A percentile compares a stretch with the other conserved stretches of the same genome.
These are phyloP conservation scores for Hyphopichia pseudoburtonii DNA, from an alignment of 1,139 yeast genomes.

Conservation along the genomic window DNA sequence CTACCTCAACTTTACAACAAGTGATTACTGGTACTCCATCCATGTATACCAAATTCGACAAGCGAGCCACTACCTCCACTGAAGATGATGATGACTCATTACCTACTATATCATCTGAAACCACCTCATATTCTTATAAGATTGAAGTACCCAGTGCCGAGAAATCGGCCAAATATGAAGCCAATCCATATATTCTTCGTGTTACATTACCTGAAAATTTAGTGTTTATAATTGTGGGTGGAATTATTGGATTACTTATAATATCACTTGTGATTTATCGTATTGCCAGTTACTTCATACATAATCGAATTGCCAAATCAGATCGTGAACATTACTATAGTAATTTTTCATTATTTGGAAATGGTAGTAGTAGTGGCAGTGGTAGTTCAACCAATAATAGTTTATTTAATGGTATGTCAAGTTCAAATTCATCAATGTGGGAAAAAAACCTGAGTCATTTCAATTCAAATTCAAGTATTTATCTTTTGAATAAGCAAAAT, in stretches of 20 bases:
- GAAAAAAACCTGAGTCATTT: constrained; percentile 15
- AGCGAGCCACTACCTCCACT: background rate
- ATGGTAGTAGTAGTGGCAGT: constrained; percentile 2
- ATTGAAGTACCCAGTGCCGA: constrained; percentile 14
- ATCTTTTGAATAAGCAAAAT: constrained; percentile 13
- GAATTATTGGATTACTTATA: constrained; percentile 28
- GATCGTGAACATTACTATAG: constrained; percentile 38
- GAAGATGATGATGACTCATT: background rate
- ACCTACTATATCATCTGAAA: background rate
- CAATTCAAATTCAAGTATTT: constrained; percentile 3
- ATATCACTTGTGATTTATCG: constrained; percentile 21
- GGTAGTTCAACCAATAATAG: background rate
- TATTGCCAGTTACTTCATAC: constrained; percentile 22
- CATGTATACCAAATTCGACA: background rate
- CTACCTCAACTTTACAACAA: background rate
- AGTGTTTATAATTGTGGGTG: constrained; percentile 47
- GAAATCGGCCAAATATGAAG: constrained; percentile 3
- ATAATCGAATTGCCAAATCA: constrained; percentile 29
- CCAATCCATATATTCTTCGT: constrained; percentile 35
- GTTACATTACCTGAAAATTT: constrained; percentile 31
- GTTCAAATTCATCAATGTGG: constrained; percentile 30
- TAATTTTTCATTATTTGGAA: constrained; percentile 10
- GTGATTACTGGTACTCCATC: background rate
- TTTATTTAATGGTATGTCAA: constrained; percentile 5
- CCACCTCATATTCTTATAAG: constrained; percentile 16